Base-by-base conservation (phyloP, 2,329 filamentous ascomycete genomes). In the Cladorrhinum sp. region DNA sequence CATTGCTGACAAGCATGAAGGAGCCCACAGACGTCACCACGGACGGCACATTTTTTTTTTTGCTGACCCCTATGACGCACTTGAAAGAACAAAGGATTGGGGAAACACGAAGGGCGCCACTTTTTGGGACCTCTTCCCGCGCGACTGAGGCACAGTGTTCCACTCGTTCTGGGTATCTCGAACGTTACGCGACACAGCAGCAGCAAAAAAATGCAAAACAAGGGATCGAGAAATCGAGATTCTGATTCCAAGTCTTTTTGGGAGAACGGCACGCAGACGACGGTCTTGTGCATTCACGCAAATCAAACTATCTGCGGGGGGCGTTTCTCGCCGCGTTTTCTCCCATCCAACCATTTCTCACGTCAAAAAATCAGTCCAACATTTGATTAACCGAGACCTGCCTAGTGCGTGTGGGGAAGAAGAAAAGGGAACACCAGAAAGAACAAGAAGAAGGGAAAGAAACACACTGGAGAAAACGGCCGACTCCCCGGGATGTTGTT, bases 11-110 rank as follows among this genome's bases (percentile, higher is more conserved):
- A 46, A 20, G n/a, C 42, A 46, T 21, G 18, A 18, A 46, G 7
- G n/a, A 46, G 18, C 42, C 42, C 42, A 20, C n/a, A 46, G 42
- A 51, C 39, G 39, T 48, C 24, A 26, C 54, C 26, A 28, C 4
- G 26, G 14, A 20, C 54, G 36, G 54, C 54, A 57, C 24, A 18
- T 55, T 57, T 51, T 49, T 28, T 28, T 28, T 49, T 28, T 28
- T 28, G 21, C 42, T 49, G 36, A 53, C 57, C 57, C 57, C 57
- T 54, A 55, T 60, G 58, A 60, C 58, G 58, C 58, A 60, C 39
- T 51, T 24, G 23, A 59, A 51, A 20, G 49, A 9, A 49, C 23
- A 49, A 57, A 20, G 49, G 23, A 55, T 23, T 20, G 20, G 16
- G 33, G 23, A 53, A 52, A 59, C 56, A 53, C 56, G 49, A 54